Percentiles rank a stretch among this genome's conserved stretches.
Conservation (phyloP, 1,139 yeast genomes). For the Kodamaea suecica region DNA sequence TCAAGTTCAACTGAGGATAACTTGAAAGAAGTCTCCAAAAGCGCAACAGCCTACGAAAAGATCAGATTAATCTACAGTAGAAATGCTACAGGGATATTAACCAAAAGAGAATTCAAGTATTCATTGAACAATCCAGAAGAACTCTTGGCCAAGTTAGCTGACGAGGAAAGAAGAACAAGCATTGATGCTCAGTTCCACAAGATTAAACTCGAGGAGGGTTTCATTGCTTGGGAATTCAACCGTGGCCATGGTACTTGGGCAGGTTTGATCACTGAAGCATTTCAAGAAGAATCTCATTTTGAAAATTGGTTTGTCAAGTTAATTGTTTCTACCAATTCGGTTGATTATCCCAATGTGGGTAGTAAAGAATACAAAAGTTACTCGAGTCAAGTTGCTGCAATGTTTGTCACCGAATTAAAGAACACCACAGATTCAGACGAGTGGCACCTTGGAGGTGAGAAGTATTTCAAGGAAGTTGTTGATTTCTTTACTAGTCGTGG, state of each 20-base stretch:
- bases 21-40: not conserved
- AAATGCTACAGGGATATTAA: constrained; percentile 12
- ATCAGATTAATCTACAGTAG: constrained; percentile 33
- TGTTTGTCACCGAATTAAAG: constrained; percentile 44
- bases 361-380: constrained; percentile 2
- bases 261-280: constrained; percentile 30
- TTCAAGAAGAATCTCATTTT: constrained; percentile 22
- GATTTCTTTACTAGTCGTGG: constrained; percentile 48
- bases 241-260: constrained; percentile 15
- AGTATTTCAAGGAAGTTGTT: constrained; percentile 37
- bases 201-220: constrained; percentile 6
- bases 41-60: constrained; percentile 31
- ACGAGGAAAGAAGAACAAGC: not conserved
- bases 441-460: constrained; percentile 48
- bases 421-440: constrained; percentile 46
- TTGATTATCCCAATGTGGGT: constrained; percentile 9
- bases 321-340: constrained; percentile 20
- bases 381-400: constrained; percentile 22
- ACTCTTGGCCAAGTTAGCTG: not conserved
- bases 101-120: constrained; percentile 7
- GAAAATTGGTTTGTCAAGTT: constrained; percentile 36
- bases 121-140: not conserved
- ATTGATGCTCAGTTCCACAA: constrained; percentile 1
- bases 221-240: constrained; percentile 11
- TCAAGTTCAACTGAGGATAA: constrained; percentile 5